Base-by-base conservation (phyloP, 1,284 basidiomycete genomes). In the Heimioporus retisporus region DNA sequence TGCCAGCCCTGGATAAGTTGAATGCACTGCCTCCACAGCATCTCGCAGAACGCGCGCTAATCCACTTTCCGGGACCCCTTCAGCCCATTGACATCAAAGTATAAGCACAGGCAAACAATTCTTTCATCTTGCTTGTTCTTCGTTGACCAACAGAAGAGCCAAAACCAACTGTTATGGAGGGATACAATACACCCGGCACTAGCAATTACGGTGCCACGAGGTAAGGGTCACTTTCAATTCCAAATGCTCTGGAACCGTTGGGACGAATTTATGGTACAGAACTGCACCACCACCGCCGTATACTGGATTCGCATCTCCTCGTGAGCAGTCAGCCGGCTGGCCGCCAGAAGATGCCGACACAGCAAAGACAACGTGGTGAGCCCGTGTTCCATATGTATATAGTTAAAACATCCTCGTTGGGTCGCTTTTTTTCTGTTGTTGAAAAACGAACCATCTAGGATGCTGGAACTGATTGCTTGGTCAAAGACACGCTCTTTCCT, bases 151-250 rank as follows among this genome's bases (percentile, higher is more conserved):
- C 19, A 5, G 31, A 55, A n/a, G 18, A 11, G 54, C 6, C n/a
- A 42, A 43, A 23, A 23, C 21, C n/a, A 25, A 23, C 35, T 19
- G 15, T 43, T 16, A 58, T 72, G 63, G 28, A 54, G 31, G 61
- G 63, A 18, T 6, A 2, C n/a, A 59, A 55, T 23, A 46, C 51
- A 16, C 40, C 4, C 23, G 18, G 23, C 16, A 4, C n/a, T 25
- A 35, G 16, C 43, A 43, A 64, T 51, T 75, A 72, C 16, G 71
- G 71, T 5, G 50, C 72, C 2, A 72, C 71, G 8, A 59, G 46
- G 71, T 59, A 55, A 70, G 61, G 23, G 42, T 46, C 8, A 25
- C 44, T 7, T 58, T 13, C 19, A 14, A 16, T 8, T 18, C 14
- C 8, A 28, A 28, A 28, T n/a, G 28, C 28, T 25, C 21, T 43